phyloP scores from a whole-genome alignment of 2,329 filamentous ascomycete species.

The Epicoccum sorghinum region DNA sequence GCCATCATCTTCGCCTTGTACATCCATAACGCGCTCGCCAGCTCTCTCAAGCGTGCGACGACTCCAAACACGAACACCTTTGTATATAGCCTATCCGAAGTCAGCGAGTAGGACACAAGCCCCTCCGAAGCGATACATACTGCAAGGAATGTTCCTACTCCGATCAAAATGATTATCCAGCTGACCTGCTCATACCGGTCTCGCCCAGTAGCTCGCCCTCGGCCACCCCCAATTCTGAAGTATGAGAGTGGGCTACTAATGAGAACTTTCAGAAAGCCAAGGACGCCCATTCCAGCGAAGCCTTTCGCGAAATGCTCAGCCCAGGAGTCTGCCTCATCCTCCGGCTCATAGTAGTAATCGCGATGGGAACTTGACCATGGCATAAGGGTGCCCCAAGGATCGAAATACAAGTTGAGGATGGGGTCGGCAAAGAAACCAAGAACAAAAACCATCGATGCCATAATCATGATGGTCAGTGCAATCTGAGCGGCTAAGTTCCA shows the following conservation, averaged over 20 bases:
- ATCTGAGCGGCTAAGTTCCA: slow-evolving; percentile 62
- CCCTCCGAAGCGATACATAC: slow-evolving; percentile 57
- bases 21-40: slow-evolving; percentile 81
- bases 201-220: slow-evolving; percentile 69
- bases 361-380: slow-evolving; percentile 36
- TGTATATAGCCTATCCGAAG: slow-evolving; percentile 73
- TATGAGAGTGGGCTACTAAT: slow-evolving; percentile 78
- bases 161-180: slow-evolving; percentile 79
- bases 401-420: slow-evolving; percentile 85
- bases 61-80: slow-evolving; percentile 76
- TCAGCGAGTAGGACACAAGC: slow-evolving; percentile 12
- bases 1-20: slow-evolving; percentile 68
- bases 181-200: slow-evolving; percentile 80
- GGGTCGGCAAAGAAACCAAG: slow-evolving; percentile 93
- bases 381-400: slow-evolving; percentile 62
- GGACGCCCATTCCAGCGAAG: slow-evolving; percentile 82
- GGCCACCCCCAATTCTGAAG: slow-evolving; percentile 63
- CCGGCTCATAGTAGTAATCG: slow-evolving; percentile 37
- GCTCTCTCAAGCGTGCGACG: slow-evolving; percentile 75
- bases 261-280: slow-evolving; percentile 84
- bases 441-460: slow-evolving; percentile 75
- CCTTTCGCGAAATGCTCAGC: slow-evolving; percentile 86
- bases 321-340: slow-evolving; percentile 65
- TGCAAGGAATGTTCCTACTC: slow-evolving; percentile 77
- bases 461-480: slow-evolving; percentile 71